Percentiles rank a stretch among this genome's conserved stretches.
Evolutionary conservation across 73 alveolate species (phyloP).

Genomic region (Paramecium tetraurelia): DNA sequence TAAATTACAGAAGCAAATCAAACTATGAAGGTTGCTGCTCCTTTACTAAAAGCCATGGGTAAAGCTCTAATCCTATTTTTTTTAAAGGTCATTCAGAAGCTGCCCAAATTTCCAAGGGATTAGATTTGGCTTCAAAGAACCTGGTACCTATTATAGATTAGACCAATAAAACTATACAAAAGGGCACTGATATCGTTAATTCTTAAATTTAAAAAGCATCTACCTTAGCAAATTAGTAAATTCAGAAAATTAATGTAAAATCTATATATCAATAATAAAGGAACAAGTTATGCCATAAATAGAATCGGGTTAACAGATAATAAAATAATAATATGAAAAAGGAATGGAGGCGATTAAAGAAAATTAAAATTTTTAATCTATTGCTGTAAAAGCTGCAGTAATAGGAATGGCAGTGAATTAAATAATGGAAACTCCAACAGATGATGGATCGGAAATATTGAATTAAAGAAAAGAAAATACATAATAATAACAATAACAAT

Average conservation of each 20-base stretch:
- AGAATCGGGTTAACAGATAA: neutral
- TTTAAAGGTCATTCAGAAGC: neutral
- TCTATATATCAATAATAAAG: neutral
- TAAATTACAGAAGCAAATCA: neutral
- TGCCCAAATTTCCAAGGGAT: neutral
- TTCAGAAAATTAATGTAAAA: neutral
- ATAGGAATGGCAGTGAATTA: neutral
- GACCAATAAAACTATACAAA: neutral
- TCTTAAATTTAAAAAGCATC: neutral
- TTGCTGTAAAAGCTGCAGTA: neutral
- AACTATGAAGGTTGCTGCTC: constrained; percentile 29
- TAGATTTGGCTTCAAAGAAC: neutral
- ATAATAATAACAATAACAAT: neutral
- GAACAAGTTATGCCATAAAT: neutral
- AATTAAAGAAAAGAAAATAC: neutral
- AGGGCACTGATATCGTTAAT: neutral
- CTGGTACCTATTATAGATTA: neutral
- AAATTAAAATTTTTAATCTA: neutral
- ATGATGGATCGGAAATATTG: neutral
- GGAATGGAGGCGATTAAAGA: neutral
- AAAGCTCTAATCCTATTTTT: neutral
- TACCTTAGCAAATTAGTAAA: neutral
- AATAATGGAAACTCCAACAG: neutral
- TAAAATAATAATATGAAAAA: neutral
- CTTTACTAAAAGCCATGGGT: neutral